Evolutionary conservation across 2,329 filamentous ascomycete species (phyloP).

Genomic region (Sporothrix brasiliensis): DNA sequence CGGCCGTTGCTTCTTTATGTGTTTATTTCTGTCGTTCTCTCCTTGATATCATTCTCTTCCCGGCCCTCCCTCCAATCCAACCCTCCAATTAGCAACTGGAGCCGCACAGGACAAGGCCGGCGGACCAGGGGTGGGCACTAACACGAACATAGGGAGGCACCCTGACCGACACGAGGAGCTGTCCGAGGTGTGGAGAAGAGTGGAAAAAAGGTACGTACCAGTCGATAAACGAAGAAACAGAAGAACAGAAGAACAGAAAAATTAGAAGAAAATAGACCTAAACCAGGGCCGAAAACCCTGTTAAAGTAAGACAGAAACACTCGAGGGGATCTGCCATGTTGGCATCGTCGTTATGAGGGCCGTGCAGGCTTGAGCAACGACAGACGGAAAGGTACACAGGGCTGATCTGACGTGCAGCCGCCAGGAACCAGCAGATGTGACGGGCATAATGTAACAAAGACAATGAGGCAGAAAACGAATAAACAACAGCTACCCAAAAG

Average conservation of each 20-base stretch:
- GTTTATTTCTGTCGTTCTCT: not conserved
- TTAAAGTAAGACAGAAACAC: too few species aligned
- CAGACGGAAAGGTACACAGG: conserved; percentile 8
- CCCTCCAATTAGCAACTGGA: conserved; percentile 4
- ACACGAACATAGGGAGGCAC: conserved; percentile 10
- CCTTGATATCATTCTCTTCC: not conserved
- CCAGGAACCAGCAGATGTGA: conserved; percentile 18
- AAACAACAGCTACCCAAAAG: not conserved
- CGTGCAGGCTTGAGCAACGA: not conserved
- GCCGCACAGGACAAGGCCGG: not conserved
- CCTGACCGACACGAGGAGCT: conserved; percentile 14
- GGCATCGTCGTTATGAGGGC: not conserved
- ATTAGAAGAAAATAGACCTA: too few species aligned
- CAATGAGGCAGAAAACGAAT: not conserved
- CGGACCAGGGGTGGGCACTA: conserved; percentile 1
- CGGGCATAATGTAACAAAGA: not conserved
- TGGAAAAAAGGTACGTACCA: not conserved
- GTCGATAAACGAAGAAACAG: conserved; percentile 1
- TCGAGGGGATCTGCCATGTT: not conserved
- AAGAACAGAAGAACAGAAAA: not conserved
- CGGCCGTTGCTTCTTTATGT: not conserved
- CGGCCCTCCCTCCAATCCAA: not conserved
- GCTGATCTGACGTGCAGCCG: conserved; percentile 19
- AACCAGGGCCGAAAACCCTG: too few species aligned
- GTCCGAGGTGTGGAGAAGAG: not conserved